Evolutionary conservation across 768 basidiomycete species (phyloP), one percentile per base, ranked within the genome.

Genomic region (Imleria badia): DNA sequence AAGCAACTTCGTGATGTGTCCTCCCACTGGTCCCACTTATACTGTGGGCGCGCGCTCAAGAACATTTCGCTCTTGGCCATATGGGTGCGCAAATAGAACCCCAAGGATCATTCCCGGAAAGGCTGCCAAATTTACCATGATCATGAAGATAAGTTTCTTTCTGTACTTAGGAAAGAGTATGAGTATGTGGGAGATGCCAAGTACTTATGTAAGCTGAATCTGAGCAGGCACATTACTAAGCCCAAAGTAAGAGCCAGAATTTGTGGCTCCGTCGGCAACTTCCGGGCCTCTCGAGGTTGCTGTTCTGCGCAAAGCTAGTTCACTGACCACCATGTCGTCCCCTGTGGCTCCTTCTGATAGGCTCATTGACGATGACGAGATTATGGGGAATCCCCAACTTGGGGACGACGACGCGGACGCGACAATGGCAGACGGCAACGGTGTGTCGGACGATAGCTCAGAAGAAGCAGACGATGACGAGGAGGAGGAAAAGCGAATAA

Each of bases 381-480:
- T 79, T 22, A 89, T 89, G 87, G 80, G 75, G 5, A 75, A 78
- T 29, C 77, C 60, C 0, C 70, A 66, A 30, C 69, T 66, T 22
- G 84, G 76, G 49, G 85, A 82, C 49, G 83, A 78, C 34, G 84
- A 82, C 50, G 82, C 76, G 36, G 85, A 85, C 66, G 78, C 77
- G 48, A 69, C 77, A 41, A 70, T 70, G 63, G 81, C 80, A 72
- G 76, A 78, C 38, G 76, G 74, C 51, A 60, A 62, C 19, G 64
- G 53, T 22, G 73, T 73, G 52, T 82, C 84, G 19, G 89, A 89
- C 67, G 91, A 94, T 72, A 93, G 91, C 69, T 93, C 91, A 42
- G 91, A 92, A 63, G 90, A 94, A 66, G 87, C 83, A 34, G 91
- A 95, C 35, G 94, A 96, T 45, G 94, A 96, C 66, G 89, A 85